These are phyloP conservation scores for Debaryomyces udenii DNA, from an alignment of 1,139 yeast genomes.

Conservation along the genomic window DNA sequence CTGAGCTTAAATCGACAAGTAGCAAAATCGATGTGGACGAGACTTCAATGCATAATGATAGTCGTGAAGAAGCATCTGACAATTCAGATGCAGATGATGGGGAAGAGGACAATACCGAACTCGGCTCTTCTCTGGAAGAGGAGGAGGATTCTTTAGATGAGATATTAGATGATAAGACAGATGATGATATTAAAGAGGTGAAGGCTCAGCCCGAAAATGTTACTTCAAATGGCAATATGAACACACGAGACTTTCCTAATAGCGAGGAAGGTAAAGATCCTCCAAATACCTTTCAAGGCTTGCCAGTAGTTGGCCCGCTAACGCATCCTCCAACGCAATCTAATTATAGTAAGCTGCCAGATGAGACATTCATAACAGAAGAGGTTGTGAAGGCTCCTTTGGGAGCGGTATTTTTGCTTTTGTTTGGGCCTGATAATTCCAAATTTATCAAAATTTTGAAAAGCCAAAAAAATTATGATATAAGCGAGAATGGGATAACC, in stretches of 20 bases:
- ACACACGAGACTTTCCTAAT: not conserved
- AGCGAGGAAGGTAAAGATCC: conserved; percentile 13
- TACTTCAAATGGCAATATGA: not conserved
- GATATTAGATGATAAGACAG: conserved; percentile 2
- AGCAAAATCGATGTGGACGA: conserved; percentile 13
- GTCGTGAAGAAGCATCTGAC: conserved; percentile 9
- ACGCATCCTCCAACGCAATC: conserved; percentile 41
- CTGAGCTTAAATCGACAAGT: not conserved
- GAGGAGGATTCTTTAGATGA: conserved; percentile 9
- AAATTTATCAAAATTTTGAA: conserved; percentile 58
- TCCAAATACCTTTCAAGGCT: conserved; percentile 32
- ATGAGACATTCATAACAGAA: conserved; percentile 65
- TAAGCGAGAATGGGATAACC: conserved; percentile 55
- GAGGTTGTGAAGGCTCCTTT: conserved; percentile 73
- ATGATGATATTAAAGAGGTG: conserved; percentile 10
- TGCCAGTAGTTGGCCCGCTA: conserved; percentile 41
- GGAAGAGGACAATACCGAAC: conserved; percentile 13
- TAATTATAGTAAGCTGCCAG: conserved; percentile 53
- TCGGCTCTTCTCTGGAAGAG: conserved; percentile 8
- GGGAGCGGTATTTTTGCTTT: conserved; percentile 69
- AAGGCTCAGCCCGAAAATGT: conserved; percentile 6
- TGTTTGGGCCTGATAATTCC: conserved; percentile 75
- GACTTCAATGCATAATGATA: conserved; percentile 4
- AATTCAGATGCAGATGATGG: conserved; percentile 13
- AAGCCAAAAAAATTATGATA: conserved; percentile 72